Evolutionary conservation across 129 eudicot species (phyloP), one percentile per base, ranked within the genome.

Genomic region (carrot (Daucus carota)): DNA sequence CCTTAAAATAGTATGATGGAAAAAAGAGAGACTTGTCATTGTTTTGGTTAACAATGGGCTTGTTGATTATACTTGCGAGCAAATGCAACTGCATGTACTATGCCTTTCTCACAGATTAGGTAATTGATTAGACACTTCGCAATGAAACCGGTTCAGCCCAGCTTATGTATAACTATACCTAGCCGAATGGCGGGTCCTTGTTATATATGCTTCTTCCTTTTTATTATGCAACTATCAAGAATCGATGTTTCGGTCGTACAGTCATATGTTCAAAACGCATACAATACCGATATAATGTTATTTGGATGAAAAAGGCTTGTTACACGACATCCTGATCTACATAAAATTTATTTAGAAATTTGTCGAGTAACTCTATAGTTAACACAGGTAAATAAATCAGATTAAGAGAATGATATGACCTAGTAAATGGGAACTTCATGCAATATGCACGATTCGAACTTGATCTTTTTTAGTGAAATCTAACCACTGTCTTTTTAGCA

Each of bases 21-120:
- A 70, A 38, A 40, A 40, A 38, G 29, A 70, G 48, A 70, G 73
- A 70, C 73, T 36, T 70, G 73, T 70, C 73, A 70, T 70, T 40
- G 73, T 22, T 70, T 70, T 22, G 47, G 73, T 40, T 70, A 40
- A 11, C 73, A 40, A 70, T 20, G 73, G 48, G 32, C 73, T n/a
- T 11, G 15, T 14, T 22, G 29, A 70, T 22, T n/a, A 68, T 33
- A 16, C 14, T 34, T 15, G 24, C 24, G 40, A 33, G 40, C 22
- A 29, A 63, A 63, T 13, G 38, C 70, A 14, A 33, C 40, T 22
- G 17, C 70, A 34, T 14, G 72, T 67, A 32, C 43, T 32, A 15
- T 10, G 12, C 26, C n/a, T 31, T 24, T 20, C 73, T 20, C 31
- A 40, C 42, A 18, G 14, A 33, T 70, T 70, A 70, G 74, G 48